Evolutionary conservation across 495 filamentous ascomycete species (phyloP).

Genomic region (Aspergillus saccharolyticus): DNA sequence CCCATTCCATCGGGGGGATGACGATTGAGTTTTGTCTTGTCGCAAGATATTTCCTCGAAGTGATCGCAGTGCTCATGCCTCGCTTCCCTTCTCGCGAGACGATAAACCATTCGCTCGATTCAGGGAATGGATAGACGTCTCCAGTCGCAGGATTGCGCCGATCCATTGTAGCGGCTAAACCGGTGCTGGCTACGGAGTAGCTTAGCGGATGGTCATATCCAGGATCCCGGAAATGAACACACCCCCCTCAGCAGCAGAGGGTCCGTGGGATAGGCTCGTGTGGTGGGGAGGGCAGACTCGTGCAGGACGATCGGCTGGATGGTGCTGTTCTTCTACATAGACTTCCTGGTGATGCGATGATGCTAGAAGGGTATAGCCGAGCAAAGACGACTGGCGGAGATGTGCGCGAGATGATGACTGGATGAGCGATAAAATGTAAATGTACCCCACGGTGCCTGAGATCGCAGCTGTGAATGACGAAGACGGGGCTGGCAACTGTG

Average conservation of each 20-base stretch:
- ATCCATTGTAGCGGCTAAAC: not conserved
- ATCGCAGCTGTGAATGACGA: too few species aligned
- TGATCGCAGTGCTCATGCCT: not conserved
- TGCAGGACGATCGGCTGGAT: not conserved
- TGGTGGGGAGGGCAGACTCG: not conserved
- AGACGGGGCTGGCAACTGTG: not conserved
- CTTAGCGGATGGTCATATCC: not conserved
- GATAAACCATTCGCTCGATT: not conserved
- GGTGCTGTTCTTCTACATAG: not conserved
- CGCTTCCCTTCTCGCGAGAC: not conserved
- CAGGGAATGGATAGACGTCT: not conserved
- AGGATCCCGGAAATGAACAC: not conserved
- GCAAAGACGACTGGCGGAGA: not conserved
- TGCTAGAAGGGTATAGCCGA: not conserved
- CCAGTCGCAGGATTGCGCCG: not conserved
- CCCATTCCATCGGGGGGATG: not conserved
- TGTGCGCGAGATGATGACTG: too few species aligned
- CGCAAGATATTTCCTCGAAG: too few species aligned
- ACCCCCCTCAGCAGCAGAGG: not conserved
- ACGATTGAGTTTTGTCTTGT: too few species aligned
- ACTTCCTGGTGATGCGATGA: not conserved
- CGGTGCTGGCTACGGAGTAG: too few species aligned
- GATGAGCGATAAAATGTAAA: too few species aligned
- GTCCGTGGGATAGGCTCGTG: not conserved
- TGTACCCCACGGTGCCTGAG: too few species aligned